A percentile compares a stretch with the other conserved stretches of the same genome.
These are phyloP conservation scores for Camillea tinctor DNA, from an alignment of 2,329 filamentous ascomycete species.

Conservation along the genomic window DNA sequence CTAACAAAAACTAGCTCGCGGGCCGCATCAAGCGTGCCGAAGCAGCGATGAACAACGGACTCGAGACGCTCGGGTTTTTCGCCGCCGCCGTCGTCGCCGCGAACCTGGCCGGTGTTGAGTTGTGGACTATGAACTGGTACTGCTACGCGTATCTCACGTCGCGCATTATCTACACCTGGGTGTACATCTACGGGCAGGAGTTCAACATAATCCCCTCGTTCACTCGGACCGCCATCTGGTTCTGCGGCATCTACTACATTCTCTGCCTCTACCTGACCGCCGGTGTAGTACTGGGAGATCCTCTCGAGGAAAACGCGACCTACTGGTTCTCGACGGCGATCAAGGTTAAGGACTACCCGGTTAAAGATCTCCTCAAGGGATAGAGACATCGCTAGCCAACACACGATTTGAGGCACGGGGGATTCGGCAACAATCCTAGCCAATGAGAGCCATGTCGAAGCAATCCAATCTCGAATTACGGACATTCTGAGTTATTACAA, in stretches of 20 bases:
- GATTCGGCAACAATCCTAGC: not conserved
- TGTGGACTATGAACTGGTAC: conserved; percentile 5
- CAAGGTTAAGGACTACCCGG: not conserved
- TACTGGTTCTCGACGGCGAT: not conserved
- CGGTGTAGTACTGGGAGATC: not conserved
- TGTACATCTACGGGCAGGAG: conserved; percentile 12
- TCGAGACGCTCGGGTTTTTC: conserved; percentile 14
- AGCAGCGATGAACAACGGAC: conserved; percentile 4
- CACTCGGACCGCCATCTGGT: conserved; percentile 1
- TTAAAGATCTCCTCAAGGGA: not conserved
- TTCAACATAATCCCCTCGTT: not conserved
- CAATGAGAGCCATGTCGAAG: not conserved
- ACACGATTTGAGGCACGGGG: not conserved
- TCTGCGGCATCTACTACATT: not conserved
- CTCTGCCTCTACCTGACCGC: not conserved
- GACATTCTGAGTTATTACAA: not conserved
- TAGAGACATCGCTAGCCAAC: not conserved
- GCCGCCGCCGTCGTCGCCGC: conserved; percentile 12
- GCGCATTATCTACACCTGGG: conserved; percentile 9
- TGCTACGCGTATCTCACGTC: conserved; percentile 5
- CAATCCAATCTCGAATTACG: not conserved
- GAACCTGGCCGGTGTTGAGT: conserved; percentile 6
- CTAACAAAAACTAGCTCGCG: not conserved
- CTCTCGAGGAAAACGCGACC: not conserved
- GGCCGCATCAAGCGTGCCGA: conserved; percentile 10